Base-by-base conservation (phyloP, 345 rosid genomes). In the Eucalyptus leucophloia region DNA sequence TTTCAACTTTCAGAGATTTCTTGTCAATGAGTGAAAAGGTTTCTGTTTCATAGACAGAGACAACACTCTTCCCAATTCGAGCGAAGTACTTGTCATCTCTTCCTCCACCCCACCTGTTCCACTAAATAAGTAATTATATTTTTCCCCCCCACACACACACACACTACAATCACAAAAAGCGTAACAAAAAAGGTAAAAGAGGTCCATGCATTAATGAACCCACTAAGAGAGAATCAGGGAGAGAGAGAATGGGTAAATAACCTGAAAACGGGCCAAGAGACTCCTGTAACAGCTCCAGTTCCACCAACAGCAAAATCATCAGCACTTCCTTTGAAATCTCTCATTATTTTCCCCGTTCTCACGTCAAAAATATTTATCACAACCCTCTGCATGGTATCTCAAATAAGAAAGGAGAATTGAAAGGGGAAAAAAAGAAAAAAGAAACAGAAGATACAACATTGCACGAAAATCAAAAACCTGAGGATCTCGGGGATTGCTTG, bases 201-300 rank as follows among this genome's bases (percentile, higher is more conserved):
- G 77, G 40, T 23, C 34, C 49, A 56, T 30, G 62, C 53, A 85
- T 85, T 24, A 53, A 30, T 16, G 4, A 82, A 86, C 85, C 47
- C 16, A 23, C 47, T 77, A 37, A 42, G 47, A 77, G 85, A 77
- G 30, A 40, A 23, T 21, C 9, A 30, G 44, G 50, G 37, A 87
- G 86, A 56, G 62, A 58, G 34, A 60, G 50, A 87, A 12, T 30
- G 83, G 42, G 86, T 49, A 67, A 90, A 90, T 88, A 87, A 96
- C 99, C 96, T 94, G 92, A 98, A 97, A 88, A 98, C 91, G 32
- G 99, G 99, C 99, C 99, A 98, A 34, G 98, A 94, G 45, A 96
- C 96, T 58, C 98, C 98, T 58, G 96, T 92, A 83, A 98, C 98
- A 91, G 97, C 96, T 45, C 96, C 96, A 89, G 98, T 89, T 92